Conservation (phyloP, 306 rosid genomes). For the Coriaria nepalensis region DNA sequence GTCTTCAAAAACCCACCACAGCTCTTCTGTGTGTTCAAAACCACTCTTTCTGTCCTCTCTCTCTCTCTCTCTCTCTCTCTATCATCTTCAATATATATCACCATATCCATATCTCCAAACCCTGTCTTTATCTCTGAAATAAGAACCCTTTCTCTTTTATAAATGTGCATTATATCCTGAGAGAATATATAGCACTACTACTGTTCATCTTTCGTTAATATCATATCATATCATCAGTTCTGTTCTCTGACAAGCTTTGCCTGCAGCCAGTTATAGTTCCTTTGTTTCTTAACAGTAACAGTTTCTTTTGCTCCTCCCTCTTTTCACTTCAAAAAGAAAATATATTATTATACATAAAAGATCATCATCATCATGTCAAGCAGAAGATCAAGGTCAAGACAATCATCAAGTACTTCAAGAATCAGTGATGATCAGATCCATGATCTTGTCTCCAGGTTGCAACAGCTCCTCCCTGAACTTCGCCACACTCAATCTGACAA, state of each 20-base stretch:
- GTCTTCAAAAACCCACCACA: conserved; percentile 13
- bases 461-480: conserved; percentile 90
- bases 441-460: conserved; percentile 81
- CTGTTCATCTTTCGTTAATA: neutral
- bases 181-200: neutral
- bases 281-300: too few relatives aligned
- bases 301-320: neutral
- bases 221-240: too few relatives aligned
- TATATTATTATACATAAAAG: neutral
- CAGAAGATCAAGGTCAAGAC: conserved; percentile 63
- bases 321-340: neutral
- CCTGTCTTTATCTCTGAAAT: conserved; percentile 1
- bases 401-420: conserved; percentile 38
- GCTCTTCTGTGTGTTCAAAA: conserved; percentile 3
- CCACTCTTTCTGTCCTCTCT: conserved; percentile 2
- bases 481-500: conserved; percentile 62
- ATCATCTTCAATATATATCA: neutral
- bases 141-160: neutral
- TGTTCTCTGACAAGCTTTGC: too few relatives aligned
- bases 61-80: conserved; percentile 7
- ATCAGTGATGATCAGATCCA: conserved; percentile 85
- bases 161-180: neutral
- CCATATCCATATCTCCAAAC: conserved; percentile 12
- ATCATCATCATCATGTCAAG: conserved; percentile 36
- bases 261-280: too few relatives aligned